A percentile compares a stretch with the other conserved stretches of the same genome.
Conservation (phyloP, 352 stramenopile species). For the Aphanomyces cochlioides region DNA sequence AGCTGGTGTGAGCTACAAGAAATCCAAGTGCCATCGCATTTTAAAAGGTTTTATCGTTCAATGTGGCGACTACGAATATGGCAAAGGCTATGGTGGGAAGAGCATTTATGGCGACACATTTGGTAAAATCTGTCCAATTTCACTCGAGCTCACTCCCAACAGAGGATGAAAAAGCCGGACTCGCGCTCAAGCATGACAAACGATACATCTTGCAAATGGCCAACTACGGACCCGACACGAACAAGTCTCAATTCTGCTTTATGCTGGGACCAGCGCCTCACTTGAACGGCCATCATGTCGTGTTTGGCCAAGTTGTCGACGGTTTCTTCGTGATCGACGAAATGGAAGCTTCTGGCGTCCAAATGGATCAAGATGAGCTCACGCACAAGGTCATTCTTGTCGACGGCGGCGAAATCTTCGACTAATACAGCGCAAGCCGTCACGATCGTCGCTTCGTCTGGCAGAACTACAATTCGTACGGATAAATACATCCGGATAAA, state of each 20-base stretch:
- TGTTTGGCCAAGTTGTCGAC: conserved; percentile 71
- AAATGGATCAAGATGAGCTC: conserved; percentile 51
- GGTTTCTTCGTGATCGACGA: conserved; percentile 77
- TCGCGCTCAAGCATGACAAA: conserved; percentile 71
- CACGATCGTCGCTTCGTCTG: no score
- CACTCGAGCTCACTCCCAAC: neutral
- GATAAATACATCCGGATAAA: no score
- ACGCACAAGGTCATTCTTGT: conserved; percentile 68
- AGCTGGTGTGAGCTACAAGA: conserved; percentile 93
- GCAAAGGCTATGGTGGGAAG: conserved; percentile 92
- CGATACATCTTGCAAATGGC: conserved; percentile 94
- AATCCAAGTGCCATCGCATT: conserved; percentile 96
- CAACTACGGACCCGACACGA: conserved; percentile 96
- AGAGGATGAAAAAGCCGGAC: conserved; percentile 93
- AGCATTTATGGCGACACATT: conserved; percentile 98
- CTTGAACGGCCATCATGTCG: conserved; percentile 77
- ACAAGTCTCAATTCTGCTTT: conserved; percentile 99
- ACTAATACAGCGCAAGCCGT: neutral
- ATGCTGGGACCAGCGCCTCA: conserved; percentile 75
- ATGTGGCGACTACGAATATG: conserved; percentile 92
- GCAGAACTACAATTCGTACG: no score
- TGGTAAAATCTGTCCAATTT: conserved; percentile 29
- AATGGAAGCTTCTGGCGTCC: conserved; percentile 70
- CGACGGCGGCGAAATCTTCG: conserved; percentile 60
- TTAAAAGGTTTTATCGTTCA: conserved; percentile 98